Base-by-base conservation (phyloP, 2,329 filamentous ascomycete species). In the Alternaria rosae region DNA sequence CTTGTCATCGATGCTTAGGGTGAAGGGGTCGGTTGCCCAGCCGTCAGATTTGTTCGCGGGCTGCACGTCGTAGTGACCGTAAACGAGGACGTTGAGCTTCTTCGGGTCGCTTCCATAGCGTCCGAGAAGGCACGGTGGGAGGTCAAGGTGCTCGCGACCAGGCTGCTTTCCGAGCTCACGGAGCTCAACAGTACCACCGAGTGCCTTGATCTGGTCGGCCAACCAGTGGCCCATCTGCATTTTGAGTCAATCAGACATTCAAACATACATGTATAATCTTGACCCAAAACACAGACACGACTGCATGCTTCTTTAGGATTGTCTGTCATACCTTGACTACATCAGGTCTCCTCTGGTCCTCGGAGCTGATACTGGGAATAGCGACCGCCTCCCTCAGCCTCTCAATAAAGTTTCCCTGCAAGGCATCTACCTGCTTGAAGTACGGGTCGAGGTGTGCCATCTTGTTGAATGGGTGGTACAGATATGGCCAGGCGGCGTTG, bases 11-110 rank as follows among this genome's bases (percentile, higher is more conserved):
- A 98, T 87, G 26, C 87, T 91, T 68, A 99, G 86, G 64, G 92
- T 89, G 80, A 98, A 99, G 6, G 95, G 95, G 80, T 98, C 92
- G 3, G 94, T 97, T 56, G 91, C 89, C 95, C 95, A 99, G 68
- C 95, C 95, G 74, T 99, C 95, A 70, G 91, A 92, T 84, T 92
- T 92, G 77, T 94, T 87, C 32, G 95, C 95, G 25, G 95, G 95
- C 83, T 99, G 95, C 35, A 99, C 95, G 79, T 99, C 95, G 84
- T 99, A 99, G 85, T 99, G 95, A 50, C 95, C 95, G 78, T 99
- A 99, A 48, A 99, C 93, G 65, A 99, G 86, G 70, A 99, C 95
- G 35, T 94, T 98, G 63, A 92, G 89, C 88, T 98, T 99, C 80
- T 88, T 92, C 81, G 91, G 90, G 80, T 98, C 94, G 80, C 88